Base-by-base conservation (phyloP, 768 basidiomycete genomes). In the Paxillus involutus region DNA sequence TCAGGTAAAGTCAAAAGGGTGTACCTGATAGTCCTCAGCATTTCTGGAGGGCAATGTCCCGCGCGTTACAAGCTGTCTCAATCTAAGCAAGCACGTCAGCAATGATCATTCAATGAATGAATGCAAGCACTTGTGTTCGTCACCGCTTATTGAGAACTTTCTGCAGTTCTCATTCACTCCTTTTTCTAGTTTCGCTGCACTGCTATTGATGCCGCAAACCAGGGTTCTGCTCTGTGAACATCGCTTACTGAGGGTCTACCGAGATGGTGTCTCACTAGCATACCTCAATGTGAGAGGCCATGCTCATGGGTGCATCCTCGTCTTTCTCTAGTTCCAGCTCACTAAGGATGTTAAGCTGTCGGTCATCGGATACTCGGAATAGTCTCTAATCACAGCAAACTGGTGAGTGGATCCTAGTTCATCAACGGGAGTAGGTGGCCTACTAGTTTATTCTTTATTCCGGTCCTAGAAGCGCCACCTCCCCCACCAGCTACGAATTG, bases 261-360 rank as follows among this genome's bases (percentile, higher is more conserved):
- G 29, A 29, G 8, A 54, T 21, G 57, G 46, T 39, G 49, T 16
- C 30, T 42, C 16, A 11, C 6, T 39, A 30, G 47, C 72, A 56
- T 69, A 89, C 91, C 72, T 83, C 69, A 9, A 75, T 70, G 65
- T 88, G 73, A 12, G 83, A 80, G 16, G 88, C 86, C 79, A 98
- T 86, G 67, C 94, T 96, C 92, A 94, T 98, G n/a, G 97, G 95
- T 5, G 89, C 90, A 71, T 98, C 97, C 67, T 95, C 95, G 35
- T 85, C 88, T 30, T 70, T 80, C 51, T 82, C 86, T 12, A 99
- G 79, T 62, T 91, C 84, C 45, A 85, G 76, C 68, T 97, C 93
- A 60, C 81, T 70, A 24, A 86, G 66, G 1, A 84, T 71, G 32
- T 82, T 73, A 11, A 93, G 67, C 16, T 74, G 70, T 54, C 81